Evolutionary conservation across 352 stramenopile genomes (phyloP), one percentile per base, ranked within the genome.

Genomic region (Globisporangium mamillatum): DNA sequence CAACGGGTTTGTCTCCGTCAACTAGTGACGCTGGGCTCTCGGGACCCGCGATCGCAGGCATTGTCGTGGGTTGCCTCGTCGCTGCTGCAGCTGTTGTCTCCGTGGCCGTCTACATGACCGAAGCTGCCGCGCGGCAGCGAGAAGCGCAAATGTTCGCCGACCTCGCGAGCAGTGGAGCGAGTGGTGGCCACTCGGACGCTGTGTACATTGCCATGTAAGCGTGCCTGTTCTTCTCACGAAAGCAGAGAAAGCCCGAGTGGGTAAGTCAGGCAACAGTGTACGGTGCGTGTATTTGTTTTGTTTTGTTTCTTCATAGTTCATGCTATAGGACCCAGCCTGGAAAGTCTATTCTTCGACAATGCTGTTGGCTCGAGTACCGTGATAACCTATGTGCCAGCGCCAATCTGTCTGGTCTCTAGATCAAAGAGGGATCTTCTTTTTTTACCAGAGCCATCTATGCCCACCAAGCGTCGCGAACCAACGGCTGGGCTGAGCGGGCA

Each of bases 71-170:
- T 0, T 67, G 61, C 34, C 2, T 60, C 32, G 29, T 16, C 2
- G 7, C 38, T 3, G 61, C 24, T 5, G 32, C n/a, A 7, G 61
- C 16, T 3, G 18, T 60, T 8, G 34, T 41, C 50, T 29, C 48
- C 0, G 32, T 52, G 6, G 29, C 60, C 1, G 48, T 67, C 9
- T 67, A 60, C 48, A 52, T 29, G 22, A 46, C 24, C 14, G 25
- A 32, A 24, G 22, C 59, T 22, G 54, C 54, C 5, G 61, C 48
- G n/a, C 34, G 61, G 5, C 52, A 60, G 16, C 50, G 61, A 4
- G 61, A 60, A 16, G 50, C 59, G 36, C 46, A 29, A 7, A 67
- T 67, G 61, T 67, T 67, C 18, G 22, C 61, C 1, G 61, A 67
- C 6, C 48, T 67, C 48, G n/a, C 59, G 25, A 32, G 27, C 32